Base-by-base conservation (phyloP, 345 rosid species). In the Lumnitzera littorea region DNA sequence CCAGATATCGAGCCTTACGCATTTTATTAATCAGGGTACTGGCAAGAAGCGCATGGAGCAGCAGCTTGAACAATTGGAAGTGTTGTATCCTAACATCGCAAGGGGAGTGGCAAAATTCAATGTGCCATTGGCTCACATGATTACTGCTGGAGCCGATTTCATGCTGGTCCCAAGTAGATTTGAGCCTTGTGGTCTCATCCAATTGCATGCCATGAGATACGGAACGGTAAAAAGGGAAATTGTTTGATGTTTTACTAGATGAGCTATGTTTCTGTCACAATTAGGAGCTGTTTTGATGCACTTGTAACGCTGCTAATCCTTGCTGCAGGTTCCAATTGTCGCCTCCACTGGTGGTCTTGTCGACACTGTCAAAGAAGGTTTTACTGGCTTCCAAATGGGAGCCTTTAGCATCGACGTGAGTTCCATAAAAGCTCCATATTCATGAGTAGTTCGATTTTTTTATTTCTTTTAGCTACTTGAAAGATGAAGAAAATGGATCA, bases 171-270 rank as follows among this genome's bases (percentile, higher is more conserved):
- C 96, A 0, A 94, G 99, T 64, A 80, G 99, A 74, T 94, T 94
- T 53, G 99, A 94, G 70, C 99, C 99, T 2, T 94, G 99, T 15
- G 99, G 99, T 72, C 96, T 94, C 70, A 90, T 94, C 66, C 99
- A 90, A 71, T 61, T 94, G 61, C 99, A 94, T 20, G 95, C 99
- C 27, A 90, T 90, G 99, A 80, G 95, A 76, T 94, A 88, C 71
- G 97, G 97, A 84, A 91, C 97, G n/a, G 94, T 83, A 83, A 58
- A 27, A 13, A 0, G 7, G 12, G 13, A 3, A n/a, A 17, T 12
- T 11, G 29, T 23, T 27, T 27, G 31, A 27, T 27, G 31, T 27
- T 27, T 4, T 13, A 14, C 52, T 50, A 14, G 16, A 50, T 50
- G 4, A 4, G 52, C 52, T 50, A 16, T 50, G 52, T 16, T 20